Conservation (phyloP, 73 alveolate species). For the Paramecium pentaurelia region DNA sequence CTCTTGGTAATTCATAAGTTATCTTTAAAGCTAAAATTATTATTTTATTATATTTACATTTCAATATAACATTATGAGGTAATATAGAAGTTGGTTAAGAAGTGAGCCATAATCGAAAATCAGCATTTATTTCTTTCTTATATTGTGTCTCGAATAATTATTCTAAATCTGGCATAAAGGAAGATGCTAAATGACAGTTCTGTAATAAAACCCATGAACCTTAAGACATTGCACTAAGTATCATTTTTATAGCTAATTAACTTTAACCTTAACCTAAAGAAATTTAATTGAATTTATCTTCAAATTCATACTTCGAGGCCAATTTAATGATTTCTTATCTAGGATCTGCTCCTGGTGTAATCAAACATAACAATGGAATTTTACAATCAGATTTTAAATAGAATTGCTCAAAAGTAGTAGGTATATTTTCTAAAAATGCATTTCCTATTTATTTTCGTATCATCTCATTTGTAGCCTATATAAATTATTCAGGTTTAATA, state of each 20-base stretch:
- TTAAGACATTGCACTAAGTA: slow-evolving; percentile 81
- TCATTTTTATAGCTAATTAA: slow-evolving; percentile 83
- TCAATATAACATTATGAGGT: slow-evolving; percentile 95
- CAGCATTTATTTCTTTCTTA: slow-evolving; percentile 74
- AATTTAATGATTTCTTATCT: neutral
- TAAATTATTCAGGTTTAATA: slow-evolving; percentile 94
- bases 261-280: slow-evolving; percentile 92
- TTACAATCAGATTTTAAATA: slow-evolving; percentile 86
- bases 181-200: slow-evolving; percentile 92
- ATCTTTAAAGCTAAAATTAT: slow-evolving; percentile 90
- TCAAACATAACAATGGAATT: slow-evolving; percentile 90
- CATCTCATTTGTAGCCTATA: slow-evolving; percentile 83
- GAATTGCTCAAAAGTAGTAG: slow-evolving; percentile 86
- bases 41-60: slow-evolving; percentile 67
- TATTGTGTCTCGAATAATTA: slow-evolving; percentile 80
- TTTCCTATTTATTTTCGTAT: slow-evolving; percentile 87
- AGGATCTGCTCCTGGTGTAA: slow-evolving; percentile 99
- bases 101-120: slow-evolving; percentile 96
- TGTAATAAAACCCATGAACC: slow-evolving; percentile 96
- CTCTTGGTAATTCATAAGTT: slow-evolving; percentile 97
- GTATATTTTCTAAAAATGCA: slow-evolving; percentile 75
- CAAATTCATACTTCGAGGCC: slow-evolving; percentile 60
- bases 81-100: slow-evolving; percentile 88
- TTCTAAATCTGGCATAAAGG: slow-evolving; percentile 94
- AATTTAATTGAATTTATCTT: slow-evolving; percentile 74